A percentile compares a stretch with the other conserved stretches of the same genome.
phyloP scores from a whole-genome alignment of 176 grass and related monocot species.

The Alopecurus myosuroides region DNA sequence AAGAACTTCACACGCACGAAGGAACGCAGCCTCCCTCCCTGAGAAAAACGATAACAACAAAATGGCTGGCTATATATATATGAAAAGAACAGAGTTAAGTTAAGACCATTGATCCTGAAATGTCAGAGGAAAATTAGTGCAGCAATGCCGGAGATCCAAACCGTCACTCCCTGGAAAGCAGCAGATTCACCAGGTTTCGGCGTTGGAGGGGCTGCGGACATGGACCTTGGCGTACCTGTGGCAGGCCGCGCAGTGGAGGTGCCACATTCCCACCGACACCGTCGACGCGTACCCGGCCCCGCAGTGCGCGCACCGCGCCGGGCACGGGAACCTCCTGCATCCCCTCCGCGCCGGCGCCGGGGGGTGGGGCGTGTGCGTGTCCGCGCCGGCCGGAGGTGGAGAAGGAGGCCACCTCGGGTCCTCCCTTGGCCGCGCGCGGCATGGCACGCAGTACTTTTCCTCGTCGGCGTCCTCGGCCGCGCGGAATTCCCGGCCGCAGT shows the following conservation, averaged over 20 bases:
- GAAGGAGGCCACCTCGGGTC: no score
- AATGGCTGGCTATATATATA: no score
- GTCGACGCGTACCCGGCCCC: background rate
- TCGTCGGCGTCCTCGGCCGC: background rate
- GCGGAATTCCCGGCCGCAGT: no score
- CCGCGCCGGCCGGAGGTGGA: background rate
- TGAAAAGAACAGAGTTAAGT: no score
- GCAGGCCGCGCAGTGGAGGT: background rate
- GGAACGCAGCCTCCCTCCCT: no score
- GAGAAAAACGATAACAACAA: no score
- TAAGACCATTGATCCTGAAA: no score
- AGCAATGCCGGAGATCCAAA: no score
- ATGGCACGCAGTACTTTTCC: background rate
- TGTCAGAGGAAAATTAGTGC: no score
- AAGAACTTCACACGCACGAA: no score
- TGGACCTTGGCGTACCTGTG: background rate
- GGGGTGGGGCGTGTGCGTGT: background rate
- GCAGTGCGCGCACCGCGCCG: background rate
- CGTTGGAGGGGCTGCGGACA: background rate
- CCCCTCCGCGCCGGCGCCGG: background rate
- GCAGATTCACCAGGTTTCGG: background rate
- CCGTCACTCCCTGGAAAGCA: no score
- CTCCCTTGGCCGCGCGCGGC: background rate
- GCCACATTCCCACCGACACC: background rate
- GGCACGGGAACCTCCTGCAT: slow-evolving; percentile 7